These are phyloP conservation scores for Lepidopterella palustris DNA, from an alignment of 495 filamentous ascomycete species.

Conservation along the genomic window DNA sequence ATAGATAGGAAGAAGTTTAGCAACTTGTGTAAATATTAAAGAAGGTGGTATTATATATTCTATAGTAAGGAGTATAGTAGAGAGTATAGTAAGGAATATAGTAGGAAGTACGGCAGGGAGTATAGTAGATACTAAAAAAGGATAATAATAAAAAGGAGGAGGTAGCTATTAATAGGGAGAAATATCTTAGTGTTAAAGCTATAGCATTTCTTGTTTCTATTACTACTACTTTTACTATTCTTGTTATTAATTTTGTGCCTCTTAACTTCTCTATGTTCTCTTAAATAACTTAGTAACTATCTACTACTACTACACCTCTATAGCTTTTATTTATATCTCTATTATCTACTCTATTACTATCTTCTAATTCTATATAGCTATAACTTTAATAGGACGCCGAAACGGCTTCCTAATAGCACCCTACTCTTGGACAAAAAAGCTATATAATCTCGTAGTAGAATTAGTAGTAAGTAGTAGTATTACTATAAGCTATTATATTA, in stretches of 20 bases:
- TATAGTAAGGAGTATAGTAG: not conserved
- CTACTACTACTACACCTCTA: not conserved
- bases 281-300: not conserved
- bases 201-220: too few species aligned
- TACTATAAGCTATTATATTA: too few species aligned
- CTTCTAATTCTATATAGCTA: not conserved
- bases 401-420: not conserved
- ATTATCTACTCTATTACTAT: not conserved
- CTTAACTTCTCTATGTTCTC: not conserved
- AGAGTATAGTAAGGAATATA: not conserved
- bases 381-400: not conserved
- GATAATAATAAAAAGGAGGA: not conserved
- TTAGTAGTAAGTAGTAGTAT: too few species aligned
- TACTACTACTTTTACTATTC: not conserved
- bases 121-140: not conserved
- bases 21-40: not conserved
- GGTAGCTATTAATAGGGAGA: not conserved
- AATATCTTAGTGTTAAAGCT: too few species aligned
- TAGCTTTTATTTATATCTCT: not conserved
- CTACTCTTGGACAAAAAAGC: too few species aligned
- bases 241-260: not conserved
- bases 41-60: not conserved
- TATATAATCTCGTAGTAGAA: too few species aligned
- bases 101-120: not conserved
- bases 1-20: not conserved